Percentiles rank a stretch among this genome's conserved stretches.
Evolutionary conservation across 2,329 filamentous ascomycete genomes (phyloP).

Genomic region (Tolypocladium paradoxum): DNA sequence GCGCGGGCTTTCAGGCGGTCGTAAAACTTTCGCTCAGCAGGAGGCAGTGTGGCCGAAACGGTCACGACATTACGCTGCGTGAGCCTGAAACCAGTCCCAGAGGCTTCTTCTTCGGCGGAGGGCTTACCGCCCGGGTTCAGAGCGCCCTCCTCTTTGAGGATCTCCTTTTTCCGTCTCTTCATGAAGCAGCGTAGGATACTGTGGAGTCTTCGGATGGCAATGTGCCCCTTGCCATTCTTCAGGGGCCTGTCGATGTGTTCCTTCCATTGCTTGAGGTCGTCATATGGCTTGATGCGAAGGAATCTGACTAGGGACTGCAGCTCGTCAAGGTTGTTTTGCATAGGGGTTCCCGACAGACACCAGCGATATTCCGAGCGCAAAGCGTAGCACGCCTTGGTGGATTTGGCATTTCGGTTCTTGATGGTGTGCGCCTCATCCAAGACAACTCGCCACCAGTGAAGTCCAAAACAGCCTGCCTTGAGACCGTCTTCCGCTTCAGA

Average conservation of each 20-base stretch:
- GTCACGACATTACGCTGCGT: slow-evolving; percentile 83
- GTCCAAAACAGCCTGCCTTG: slow-evolving; percentile 76
- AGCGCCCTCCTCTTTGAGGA: slow-evolving; percentile 80
- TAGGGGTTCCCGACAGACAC: slow-evolving; percentile 92
- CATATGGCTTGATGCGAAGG: slow-evolving; percentile 81
- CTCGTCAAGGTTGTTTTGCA: slow-evolving; percentile 98
- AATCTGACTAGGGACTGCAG: slow-evolving; percentile 90
- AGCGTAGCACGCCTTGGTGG: slow-evolving; percentile 83
- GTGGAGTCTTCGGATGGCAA: slow-evolving; percentile 80
- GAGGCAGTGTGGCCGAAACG: slow-evolving; percentile 66
- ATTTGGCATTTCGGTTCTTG: slow-evolving; percentile 95
- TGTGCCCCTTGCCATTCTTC: slow-evolving; percentile 78
- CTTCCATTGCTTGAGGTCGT: slow-evolving; percentile 79
- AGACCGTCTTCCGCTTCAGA: slow-evolving; percentile 48
- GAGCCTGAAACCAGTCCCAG: slow-evolving; percentile 70
- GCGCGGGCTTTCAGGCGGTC: slow-evolving; percentile 72
- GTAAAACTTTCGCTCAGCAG: slow-evolving; percentile 78
- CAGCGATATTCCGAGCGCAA: slow-evolving; percentile 80
- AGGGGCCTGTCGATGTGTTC: slow-evolving; percentile 82
- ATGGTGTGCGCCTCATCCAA: slow-evolving; percentile 96
- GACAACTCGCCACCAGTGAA: slow-evolving; percentile 92
- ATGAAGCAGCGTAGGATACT: slow-evolving; percentile 85
- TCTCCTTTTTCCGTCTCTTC: slow-evolving; percentile 96
- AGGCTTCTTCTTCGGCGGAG: slow-evolving; percentile 35
- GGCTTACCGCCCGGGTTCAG: slow-evolving; percentile 65